These are phyloP conservation scores for Athelia sp. DNA, from an alignment of 1,284 basidiomycete species.

Conservation along the genomic window DNA sequence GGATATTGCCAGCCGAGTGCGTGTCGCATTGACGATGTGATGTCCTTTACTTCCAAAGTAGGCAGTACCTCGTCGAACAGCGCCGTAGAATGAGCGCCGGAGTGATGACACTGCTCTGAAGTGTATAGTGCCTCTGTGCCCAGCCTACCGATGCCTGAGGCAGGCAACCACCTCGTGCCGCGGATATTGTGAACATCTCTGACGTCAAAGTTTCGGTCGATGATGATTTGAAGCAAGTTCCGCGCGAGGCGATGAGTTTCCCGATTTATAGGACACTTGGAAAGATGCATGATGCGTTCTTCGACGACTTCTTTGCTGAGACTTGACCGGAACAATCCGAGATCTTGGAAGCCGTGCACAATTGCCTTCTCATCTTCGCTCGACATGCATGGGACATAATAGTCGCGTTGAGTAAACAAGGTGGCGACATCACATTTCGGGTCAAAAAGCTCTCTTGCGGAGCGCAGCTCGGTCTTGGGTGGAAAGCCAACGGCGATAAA, in stretches of 20 bases:
- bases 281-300: slow-evolving; percentile 28
- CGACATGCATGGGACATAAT: slow-evolving; percentile 10
- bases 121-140: neutral
- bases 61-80: slow-evolving; percentile 29
- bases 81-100: slow-evolving; percentile 9
- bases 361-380: slow-evolving; percentile 10
- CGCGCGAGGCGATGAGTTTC: slow-evolving; percentile 11
- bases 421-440: slow-evolving; percentile 24
- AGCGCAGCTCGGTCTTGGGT: slow-evolving; percentile 11
- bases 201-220: slow-evolving; percentile 15
- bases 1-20: slow-evolving; percentile 29
- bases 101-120: slow-evolving; percentile 21
- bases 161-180: slow-evolving; percentile 23
- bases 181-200: slow-evolving; percentile 13
- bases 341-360: slow-evolving; percentile 15
- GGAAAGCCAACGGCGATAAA: slow-evolving; percentile 23
- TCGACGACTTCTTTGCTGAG: slow-evolving; percentile 24
- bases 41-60: slow-evolving; percentile 16
- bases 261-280: slow-evolving; percentile 7
- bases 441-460: slow-evolving; percentile 24
- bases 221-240: slow-evolving; percentile 17
- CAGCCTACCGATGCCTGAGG: slow-evolving; percentile 14
- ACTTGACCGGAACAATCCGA: slow-evolving; percentile 22
- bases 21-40: slow-evolving; percentile 20
- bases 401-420: slow-evolving; percentile 17